Evolutionary conservation across 441 rosid species (phyloP).

Genomic region (California macrophylla): DNA sequence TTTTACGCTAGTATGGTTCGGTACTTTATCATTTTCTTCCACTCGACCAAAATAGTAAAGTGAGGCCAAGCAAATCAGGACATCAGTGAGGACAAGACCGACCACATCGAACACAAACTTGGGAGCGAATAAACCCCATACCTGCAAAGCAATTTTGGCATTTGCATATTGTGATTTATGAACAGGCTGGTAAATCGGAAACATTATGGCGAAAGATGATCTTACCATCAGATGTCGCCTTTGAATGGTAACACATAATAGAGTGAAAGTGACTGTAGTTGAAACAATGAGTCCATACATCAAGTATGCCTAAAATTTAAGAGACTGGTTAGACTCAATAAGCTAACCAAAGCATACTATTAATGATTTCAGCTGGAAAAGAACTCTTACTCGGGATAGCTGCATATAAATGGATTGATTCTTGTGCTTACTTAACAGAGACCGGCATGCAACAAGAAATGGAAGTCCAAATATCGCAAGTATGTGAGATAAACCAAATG

Average conservation of each 20-base stretch:
- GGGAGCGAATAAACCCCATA: conserved; percentile 94
- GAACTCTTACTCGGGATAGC: conserved; percentile 48
- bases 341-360: not conserved
- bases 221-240: conserved; percentile 91
- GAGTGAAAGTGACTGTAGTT: conserved; percentile 47
- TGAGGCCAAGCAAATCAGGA: conserved; percentile 57
- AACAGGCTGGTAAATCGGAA: not conserved
- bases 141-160: conserved; percentile 38
- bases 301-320: conserved; percentile 50
- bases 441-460: conserved; percentile 31
- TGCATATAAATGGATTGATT: conserved; percentile 18
- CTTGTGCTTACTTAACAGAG: conserved; percentile 22
- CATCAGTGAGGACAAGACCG: conserved; percentile 59
- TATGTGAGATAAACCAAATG: conserved; percentile 80
- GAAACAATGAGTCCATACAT: conserved; percentile 56
- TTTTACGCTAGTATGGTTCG: not conserved
- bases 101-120: conserved; percentile 86
- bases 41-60: conserved; percentile 35
- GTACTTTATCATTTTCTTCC: conserved; percentile 5
- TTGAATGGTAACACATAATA: conserved; percentile 67
- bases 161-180: not conserved
- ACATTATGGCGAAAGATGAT: not conserved
- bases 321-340: conserved; percentile 14
- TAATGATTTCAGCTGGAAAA: not conserved
- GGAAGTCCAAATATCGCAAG: conserved; percentile 80